Conservation (phyloP, 805 yeast genomes). For the Myxozyma nipponensis region DNA sequence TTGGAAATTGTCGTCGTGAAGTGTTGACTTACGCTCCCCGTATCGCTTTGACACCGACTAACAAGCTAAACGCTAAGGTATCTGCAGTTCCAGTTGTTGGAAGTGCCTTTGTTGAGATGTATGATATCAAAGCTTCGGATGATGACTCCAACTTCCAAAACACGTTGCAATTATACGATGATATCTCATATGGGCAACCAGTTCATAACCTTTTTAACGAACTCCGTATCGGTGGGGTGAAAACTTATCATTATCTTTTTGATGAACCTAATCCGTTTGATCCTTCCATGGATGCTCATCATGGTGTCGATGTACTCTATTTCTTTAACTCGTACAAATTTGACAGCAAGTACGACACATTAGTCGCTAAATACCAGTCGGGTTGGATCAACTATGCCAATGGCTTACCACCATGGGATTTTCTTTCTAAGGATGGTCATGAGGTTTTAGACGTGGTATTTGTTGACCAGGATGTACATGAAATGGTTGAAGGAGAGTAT, state of each 20-base stretch:
- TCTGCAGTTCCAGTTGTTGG: conserved; percentile 18
- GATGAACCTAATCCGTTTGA: conserved; percentile 35
- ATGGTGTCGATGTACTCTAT: conserved; percentile 38
- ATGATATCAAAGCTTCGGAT: conserved; percentile 10
- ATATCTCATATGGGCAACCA: conserved; percentile 26
- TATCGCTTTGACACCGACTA: conserved; percentile 14
- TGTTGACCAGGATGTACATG: conserved; percentile 13
- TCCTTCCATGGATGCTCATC: conserved; percentile 33
- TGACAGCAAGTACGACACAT: conserved; percentile 15
- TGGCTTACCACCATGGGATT: conserved; percentile 34
- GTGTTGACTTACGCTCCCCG: conserved; percentile 29
- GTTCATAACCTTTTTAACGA: conserved; percentile 20
- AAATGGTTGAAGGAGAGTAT: conserved; percentile 18
- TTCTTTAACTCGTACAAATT: conserved; percentile 32
- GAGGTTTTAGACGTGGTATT: conserved; percentile 12
- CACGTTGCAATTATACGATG: conserved; percentile 20
- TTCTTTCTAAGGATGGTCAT: conserved; percentile 3
- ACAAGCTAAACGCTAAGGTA: conserved; percentile 9
- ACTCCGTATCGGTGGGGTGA: conserved; percentile 17
- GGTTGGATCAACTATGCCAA: conserved; percentile 32
- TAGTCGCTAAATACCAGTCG: conserved; percentile 30
- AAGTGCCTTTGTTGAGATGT: conserved; percentile 7
- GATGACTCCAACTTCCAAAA: conserved; percentile 6
- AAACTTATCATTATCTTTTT: conserved; percentile 33
- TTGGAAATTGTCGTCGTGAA: conserved; percentile 34